These are phyloP conservation scores for Torrubiellomyces zombiae DNA, from an alignment of 2,329 filamentous ascomycete genomes.

Conservation along the genomic window DNA sequence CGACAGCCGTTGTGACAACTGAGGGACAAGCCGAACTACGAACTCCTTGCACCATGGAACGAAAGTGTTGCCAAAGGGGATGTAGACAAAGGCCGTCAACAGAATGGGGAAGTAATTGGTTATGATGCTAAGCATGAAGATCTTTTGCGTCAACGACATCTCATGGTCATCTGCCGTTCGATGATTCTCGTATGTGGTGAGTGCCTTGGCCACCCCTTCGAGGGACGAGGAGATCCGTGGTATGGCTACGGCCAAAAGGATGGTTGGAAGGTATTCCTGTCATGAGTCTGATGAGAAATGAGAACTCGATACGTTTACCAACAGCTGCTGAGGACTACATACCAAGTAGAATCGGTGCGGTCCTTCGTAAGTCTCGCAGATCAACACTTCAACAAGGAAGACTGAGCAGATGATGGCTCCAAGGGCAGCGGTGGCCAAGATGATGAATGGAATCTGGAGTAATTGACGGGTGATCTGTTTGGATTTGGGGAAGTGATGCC, in stretches of 20 bases:
- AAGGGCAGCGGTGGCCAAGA: slow-evolving; percentile 39
- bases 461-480: slow-evolving; percentile 50
- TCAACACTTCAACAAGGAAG: slow-evolving; percentile 59
- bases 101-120: slow-evolving; percentile 64
- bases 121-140: slow-evolving; percentile 65
- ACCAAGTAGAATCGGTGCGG: slow-evolving; percentile 50
- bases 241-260: slow-evolving; percentile 48
- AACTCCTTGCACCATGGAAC: slow-evolving; percentile 51
- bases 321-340: slow-evolving; percentile 11
- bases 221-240: slow-evolving; percentile 48
- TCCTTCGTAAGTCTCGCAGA: slow-evolving; percentile 57
- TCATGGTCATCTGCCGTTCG: slow-evolving; percentile 54
- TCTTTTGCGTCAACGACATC: slow-evolving; percentile 53
- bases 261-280: slow-evolving; percentile 55
- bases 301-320: not conserved
- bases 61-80: slow-evolving; percentile 53
- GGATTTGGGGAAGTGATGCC: slow-evolving; percentile 44
- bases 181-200: slow-evolving; percentile 62
- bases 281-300: not conserved
- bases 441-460: slow-evolving; percentile 51
- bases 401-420: slow-evolving; percentile 51
- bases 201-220: slow-evolving; percentile 41
- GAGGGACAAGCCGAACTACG: slow-evolving; percentile 27
- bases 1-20: slow-evolving; percentile 33
- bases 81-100: slow-evolving; percentile 63